These are phyloP conservation scores for Setomelanomma holmii DNA, from an alignment of 2,329 filamentous ascomycete species.

Conservation along the genomic window DNA sequence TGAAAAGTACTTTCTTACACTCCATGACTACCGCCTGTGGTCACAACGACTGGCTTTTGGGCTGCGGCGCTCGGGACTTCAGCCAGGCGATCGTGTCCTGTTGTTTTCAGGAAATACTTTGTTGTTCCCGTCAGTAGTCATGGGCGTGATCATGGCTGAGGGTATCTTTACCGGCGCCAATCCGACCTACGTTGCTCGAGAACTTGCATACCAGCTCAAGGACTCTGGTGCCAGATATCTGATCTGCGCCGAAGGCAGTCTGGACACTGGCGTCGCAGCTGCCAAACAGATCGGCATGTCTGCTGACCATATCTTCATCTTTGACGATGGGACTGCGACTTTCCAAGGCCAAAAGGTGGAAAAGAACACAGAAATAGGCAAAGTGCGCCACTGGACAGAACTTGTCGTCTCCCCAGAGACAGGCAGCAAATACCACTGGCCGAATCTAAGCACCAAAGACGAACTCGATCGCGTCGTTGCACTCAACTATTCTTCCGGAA, in stretches of 20 bases:
- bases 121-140: constrained; percentile 73
- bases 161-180: constrained; percentile 81
- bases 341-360: constrained; percentile 52
- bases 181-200: constrained; percentile 70
- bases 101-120: constrained; percentile 77
- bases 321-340: constrained; percentile 62
- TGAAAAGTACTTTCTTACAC: constrained; percentile 70
- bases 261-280: constrained; percentile 71
- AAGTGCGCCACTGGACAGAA: constrained; percentile 67
- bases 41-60: constrained; percentile 76
- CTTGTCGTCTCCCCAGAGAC: constrained; percentile 58
- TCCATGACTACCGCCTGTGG: constrained; percentile 70
- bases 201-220: constrained; percentile 76
- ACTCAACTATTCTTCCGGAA: constrained; percentile 81
- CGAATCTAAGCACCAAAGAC: constrained; percentile 59
- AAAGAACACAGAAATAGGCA: constrained; percentile 47
- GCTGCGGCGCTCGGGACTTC: constrained; percentile 67
- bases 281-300: constrained; percentile 65
- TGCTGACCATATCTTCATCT: constrained; percentile 66
- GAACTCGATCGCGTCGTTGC: constrained; percentile 64
- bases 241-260: constrained; percentile 65
- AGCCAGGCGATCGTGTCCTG: constrained; percentile 71
- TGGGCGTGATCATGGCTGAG: constrained; percentile 78
- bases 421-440: constrained; percentile 69
- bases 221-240: constrained; percentile 74